Percentiles rank a stretch among this genome's conserved stretches.
Evolutionary conservation across 1,284 basidiomycete species (phyloP).

Genomic region (Farysia itapuensis): DNA sequence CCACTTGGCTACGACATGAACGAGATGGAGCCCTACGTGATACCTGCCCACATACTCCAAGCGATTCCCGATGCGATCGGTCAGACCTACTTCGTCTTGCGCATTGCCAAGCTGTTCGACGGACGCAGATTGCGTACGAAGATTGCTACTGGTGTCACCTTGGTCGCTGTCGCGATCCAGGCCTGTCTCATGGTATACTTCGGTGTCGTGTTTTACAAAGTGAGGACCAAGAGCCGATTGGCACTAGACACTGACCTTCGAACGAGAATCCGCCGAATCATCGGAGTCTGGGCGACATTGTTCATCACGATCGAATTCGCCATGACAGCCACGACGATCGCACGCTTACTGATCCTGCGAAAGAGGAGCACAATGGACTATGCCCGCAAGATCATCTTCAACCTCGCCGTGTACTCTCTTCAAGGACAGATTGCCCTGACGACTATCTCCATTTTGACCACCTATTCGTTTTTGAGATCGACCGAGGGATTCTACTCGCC

Average conservation of each 20-base stretch:
- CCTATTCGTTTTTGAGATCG: constrained; percentile 5
- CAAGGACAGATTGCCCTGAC: constrained; percentile 19
- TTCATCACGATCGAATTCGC: constrained; percentile 11
- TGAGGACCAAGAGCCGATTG: constrained; percentile 3
- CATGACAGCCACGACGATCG: constrained; percentile 16
- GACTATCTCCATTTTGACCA: constrained; percentile 1
- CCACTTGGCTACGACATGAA: constrained; percentile 10
- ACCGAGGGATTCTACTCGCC: constrained; percentile 18
- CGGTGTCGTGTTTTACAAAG: constrained; percentile 5
- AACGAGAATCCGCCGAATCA: constrained; percentile 6
- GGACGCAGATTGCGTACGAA: not conserved
- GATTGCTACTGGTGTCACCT: not conserved
- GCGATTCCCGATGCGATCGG: constrained; percentile 16
- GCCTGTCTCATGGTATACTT: constrained; percentile 11
- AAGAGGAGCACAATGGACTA: constrained; percentile 9
- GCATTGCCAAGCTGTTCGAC: constrained; percentile 22
- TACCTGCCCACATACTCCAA: constrained; percentile 6
- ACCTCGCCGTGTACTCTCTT: constrained; percentile 14
- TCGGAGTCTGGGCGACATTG: constrained; percentile 10
- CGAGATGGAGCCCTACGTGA: constrained; percentile 13
- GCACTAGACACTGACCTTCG: constrained; percentile 1
- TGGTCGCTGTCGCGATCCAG: constrained; percentile 1
- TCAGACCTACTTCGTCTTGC: constrained; percentile 13
- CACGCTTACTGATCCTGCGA: constrained; percentile 4
- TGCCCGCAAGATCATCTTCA: constrained; percentile 6